Percentiles rank a stretch among this genome's conserved stretches.
Evolutionary conservation across 2,329 filamentous ascomycete species (phyloP).

Genomic region (Sarocladium strictum): DNA sequence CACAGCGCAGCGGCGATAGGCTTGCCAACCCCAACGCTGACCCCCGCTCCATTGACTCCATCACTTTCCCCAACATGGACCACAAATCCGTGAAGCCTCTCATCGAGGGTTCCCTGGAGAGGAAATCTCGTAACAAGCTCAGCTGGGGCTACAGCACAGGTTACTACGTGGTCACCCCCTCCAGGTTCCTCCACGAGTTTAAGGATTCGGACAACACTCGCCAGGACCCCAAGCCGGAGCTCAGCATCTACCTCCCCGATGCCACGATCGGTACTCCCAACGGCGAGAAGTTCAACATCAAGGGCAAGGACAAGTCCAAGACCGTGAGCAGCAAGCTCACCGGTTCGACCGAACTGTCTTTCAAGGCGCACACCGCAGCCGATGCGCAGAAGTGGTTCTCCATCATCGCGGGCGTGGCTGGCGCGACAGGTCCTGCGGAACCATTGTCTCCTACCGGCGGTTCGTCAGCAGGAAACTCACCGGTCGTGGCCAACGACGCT

Average conservation of each 20-base stretch:
- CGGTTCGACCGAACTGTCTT: conserved; percentile 71
- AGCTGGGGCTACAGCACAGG: conserved; percentile 68
- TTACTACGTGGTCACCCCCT: conserved; percentile 87
- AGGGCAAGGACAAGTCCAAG: conserved; percentile 86
- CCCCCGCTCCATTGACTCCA: conserved; percentile 65
- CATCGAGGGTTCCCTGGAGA: conserved; percentile 83
- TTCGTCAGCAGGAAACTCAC: conserved; percentile 2
- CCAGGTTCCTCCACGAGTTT: conserved; percentile 91
- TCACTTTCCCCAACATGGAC: conserved; percentile 83
- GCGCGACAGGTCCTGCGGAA: conserved; percentile 32
- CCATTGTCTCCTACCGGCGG: conserved; percentile 20
- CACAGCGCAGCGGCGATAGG: conserved; percentile 60
- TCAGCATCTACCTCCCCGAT: conserved; percentile 88
- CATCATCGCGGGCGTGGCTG: conserved; percentile 58
- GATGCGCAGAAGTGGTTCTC: conserved; percentile 85
- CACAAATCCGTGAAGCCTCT: conserved; percentile 74
- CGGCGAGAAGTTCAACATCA: conserved; percentile 86
- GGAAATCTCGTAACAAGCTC: conserved; percentile 83
- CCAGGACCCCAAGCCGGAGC: conserved; percentile 73
- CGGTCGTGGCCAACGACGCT: conserved; percentile 11
- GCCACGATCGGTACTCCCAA: conserved; percentile 67
- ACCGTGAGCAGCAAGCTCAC: conserved; percentile 76
- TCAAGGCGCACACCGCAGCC: conserved; percentile 77
- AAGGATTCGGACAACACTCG: conserved; percentile 76
- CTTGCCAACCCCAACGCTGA: conserved; percentile 74